Base-by-base conservation (phyloP, 1,284 basidiomycete genomes). In the Tremellales sp. region DNA sequence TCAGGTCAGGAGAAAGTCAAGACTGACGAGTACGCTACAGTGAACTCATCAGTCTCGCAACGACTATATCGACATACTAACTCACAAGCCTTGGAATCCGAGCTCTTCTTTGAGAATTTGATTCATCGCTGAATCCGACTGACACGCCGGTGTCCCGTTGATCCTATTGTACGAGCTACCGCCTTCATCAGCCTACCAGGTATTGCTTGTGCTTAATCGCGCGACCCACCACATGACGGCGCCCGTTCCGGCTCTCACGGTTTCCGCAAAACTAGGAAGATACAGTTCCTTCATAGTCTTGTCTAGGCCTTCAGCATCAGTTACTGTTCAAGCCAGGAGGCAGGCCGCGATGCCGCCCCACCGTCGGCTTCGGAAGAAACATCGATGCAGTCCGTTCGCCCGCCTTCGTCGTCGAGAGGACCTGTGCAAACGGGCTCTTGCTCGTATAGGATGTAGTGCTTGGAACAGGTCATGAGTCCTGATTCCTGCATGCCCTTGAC, bases 101-200 rank as follows among this genome's bases (percentile, higher is more conserved):
- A 78, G 79, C 71, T 91, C 86, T 24, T 76, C 74, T 74, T 92
- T 92, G 51, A 92, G 75, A 31, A 90, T 76, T 46, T 81, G 78
- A 72, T 89, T 91, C 65, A 89, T 70, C 31, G 82, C 77, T 57
- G 82, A 78, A 60, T 82, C 77, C 62, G 87, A 88, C 66, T 87
- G 81, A 68, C 87, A 90, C 1, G 86, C 82, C 50, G 82, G 85
- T 0, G 84, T 86, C 27, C 80, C 81, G 66, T 92, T 91, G 61
- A 90, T 74, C 29, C 80, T 67, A 45, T 84, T 79, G 19, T 81
- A 85, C 73, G 65, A 66, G 59, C 63, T 61, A 26, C 10, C 16
- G 8, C 12, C 12, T 48, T n/a, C 32, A 31, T 32, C 16, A 16
- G 35, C 36, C 41, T 48, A 45, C 32, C 24, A n/a, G n/a, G n/a